Conservation (phyloP, 83 land plant genomes). For the Diphasiastrum complanatum region DNA sequence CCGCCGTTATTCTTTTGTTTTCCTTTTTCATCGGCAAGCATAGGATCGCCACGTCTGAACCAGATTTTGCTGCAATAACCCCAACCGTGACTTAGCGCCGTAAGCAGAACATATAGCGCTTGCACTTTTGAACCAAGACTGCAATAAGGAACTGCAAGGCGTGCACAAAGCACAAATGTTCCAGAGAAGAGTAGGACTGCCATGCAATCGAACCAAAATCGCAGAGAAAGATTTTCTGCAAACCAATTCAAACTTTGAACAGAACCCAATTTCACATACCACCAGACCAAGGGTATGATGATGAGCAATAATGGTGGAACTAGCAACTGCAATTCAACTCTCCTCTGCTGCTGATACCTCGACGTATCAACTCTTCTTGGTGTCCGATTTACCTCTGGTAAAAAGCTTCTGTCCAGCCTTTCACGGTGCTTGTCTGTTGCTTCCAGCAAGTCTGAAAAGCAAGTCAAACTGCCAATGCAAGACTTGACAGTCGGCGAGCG, state of each 20-base stretch:
- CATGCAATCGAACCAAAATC: slow-evolving; percentile 24
- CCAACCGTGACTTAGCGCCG: slow-evolving; percentile 18
- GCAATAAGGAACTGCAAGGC: slow-evolving; percentile 19
- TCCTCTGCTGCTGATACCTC: slow-evolving; percentile 22
- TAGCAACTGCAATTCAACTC: slow-evolving; percentile 21
- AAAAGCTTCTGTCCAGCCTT: slow-evolving; percentile 3
- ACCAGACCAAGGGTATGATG: slow-evolving; percentile 32
- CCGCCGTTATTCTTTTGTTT: neutral
- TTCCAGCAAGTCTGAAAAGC: slow-evolving; percentile 23
- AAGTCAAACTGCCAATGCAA: slow-evolving; percentile 28
- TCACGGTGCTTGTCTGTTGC: slow-evolving; percentile 7
- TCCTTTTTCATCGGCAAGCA: slow-evolving; percentile 7
- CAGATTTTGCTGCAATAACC: slow-evolving; percentile 9
- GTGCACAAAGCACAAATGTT: slow-evolving; percentile 24
- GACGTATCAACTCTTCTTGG: slow-evolving; percentile 1
- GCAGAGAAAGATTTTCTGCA: slow-evolving; percentile 8
- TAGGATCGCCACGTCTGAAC: slow-evolving; percentile 18
- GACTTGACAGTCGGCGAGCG: slow-evolving; percentile 34
- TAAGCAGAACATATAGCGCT: slow-evolving; percentile 11
- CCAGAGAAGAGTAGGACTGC: slow-evolving; percentile 24
- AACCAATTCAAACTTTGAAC: neutral
- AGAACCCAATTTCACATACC: slow-evolving; percentile 28
- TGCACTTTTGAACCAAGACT: slow-evolving; percentile 11
- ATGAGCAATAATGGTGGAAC: slow-evolving; percentile 26
- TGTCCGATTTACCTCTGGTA: neutral